Percentiles rank a stretch among this genome's conserved stretches.
Evolutionary conservation across 2,329 filamentous ascomycete genomes (phyloP).

Genomic region (Ilyonectria destructans): DNA sequence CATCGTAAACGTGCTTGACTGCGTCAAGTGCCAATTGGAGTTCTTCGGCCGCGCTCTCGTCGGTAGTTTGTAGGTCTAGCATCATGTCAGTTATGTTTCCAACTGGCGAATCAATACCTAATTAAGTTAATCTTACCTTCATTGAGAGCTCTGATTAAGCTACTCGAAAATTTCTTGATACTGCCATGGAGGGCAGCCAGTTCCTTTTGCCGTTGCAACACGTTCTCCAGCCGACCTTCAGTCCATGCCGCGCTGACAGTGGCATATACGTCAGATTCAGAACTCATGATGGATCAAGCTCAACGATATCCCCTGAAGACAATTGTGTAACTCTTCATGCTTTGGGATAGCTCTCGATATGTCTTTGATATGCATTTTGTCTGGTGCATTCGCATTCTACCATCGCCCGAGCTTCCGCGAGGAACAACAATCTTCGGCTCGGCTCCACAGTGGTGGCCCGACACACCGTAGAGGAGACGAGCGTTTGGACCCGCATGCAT

Average conservation of each 20-base stretch:
- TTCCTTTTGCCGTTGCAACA: slow-evolving; percentile 13
- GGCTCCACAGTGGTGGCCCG: slow-evolving; percentile 10
- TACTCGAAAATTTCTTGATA: not conserved
- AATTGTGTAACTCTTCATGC: no score
- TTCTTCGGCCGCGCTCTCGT: slow-evolving; percentile 4
- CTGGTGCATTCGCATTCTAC: no score
- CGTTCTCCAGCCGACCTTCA: slow-evolving; percentile 12
- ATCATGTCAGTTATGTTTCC: not conserved
- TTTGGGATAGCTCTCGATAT: no score
- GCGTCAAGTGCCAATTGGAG: not conserved
- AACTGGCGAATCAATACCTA: no score
- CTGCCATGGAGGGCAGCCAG: not conserved
- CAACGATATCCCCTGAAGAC: no score
- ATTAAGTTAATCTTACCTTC: not conserved
- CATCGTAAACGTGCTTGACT: slow-evolving; percentile 2
- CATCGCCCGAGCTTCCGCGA: no score
- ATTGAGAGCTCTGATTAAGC: not conserved
- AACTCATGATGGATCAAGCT: no score
- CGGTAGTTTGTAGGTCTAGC: not conserved
- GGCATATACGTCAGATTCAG: not conserved
- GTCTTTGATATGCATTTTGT: no score
- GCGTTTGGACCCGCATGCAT: no score
- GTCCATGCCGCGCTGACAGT: slow-evolving; percentile 7
- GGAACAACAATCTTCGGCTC: not conserved
- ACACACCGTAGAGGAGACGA: not conserved